These are phyloP conservation scores for Malus hybrid DNA, from an alignment of 331 rosid genomes.

Conservation along the genomic window DNA sequence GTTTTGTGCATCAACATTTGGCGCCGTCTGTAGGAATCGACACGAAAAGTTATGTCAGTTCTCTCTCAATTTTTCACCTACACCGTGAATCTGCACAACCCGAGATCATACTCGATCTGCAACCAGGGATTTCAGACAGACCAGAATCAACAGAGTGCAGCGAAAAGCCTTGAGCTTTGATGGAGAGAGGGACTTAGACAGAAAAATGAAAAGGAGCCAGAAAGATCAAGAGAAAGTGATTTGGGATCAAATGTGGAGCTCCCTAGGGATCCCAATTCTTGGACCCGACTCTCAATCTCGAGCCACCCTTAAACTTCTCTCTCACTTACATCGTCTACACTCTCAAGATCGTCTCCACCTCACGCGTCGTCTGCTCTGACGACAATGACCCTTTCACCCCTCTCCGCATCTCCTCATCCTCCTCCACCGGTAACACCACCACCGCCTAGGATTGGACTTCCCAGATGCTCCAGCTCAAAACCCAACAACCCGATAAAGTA, in stretches of 20 bases:
- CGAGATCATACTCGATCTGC: too few species aligned
- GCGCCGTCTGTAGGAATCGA: too few species aligned
- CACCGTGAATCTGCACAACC: too few species aligned
- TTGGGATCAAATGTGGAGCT: slow-evolving; percentile 46
- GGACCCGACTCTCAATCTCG: slow-evolving; percentile 29
- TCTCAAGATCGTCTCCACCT: slow-evolving; percentile 50
- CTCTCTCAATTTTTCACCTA: too few species aligned
- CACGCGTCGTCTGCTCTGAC: slow-evolving; percentile 36
- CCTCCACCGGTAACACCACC: slow-evolving; percentile 2
- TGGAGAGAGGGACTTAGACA: not conserved
- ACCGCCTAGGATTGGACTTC: not conserved
- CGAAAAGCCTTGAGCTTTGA: not conserved
- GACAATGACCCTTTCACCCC: slow-evolving; percentile 28
- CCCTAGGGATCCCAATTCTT: slow-evolving; percentile 27
- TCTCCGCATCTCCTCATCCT: slow-evolving; percentile 15
- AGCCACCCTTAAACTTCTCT: slow-evolving; percentile 40
- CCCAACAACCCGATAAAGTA: slow-evolving; percentile 6
- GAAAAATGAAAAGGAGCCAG: slow-evolving; percentile 44
- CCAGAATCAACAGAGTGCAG: not conserved
- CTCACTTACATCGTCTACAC: slow-evolving; percentile 64
- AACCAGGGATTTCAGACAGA: too few species aligned
- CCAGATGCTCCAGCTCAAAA: slow-evolving; percentile 6
- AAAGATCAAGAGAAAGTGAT: slow-evolving; percentile 53
- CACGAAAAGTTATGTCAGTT: too few species aligned
- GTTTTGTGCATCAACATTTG: too few species aligned